Base-by-base conservation (phyloP, 352 stramenopile genomes). In the Globisporangium heterothallicum region DNA sequence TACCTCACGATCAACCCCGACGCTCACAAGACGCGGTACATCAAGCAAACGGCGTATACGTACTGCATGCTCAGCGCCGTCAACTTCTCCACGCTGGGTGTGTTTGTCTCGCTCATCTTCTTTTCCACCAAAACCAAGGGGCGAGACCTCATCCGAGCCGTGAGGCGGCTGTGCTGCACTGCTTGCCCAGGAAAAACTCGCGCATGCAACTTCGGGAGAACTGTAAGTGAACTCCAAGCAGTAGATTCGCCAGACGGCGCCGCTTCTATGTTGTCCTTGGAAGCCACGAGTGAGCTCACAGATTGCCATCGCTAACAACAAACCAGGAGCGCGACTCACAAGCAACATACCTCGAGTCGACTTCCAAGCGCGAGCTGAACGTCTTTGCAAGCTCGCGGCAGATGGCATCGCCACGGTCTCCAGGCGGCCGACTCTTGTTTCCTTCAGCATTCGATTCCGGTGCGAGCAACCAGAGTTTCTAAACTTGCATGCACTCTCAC, bases 71-170 rank as follows among this genome's bases (percentile, higher is more conserved):
- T 62, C 43, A 61, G 63, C 27, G 63, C 63, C 2, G 53, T 72
- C 36, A 68, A 64, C 42, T 72, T 72, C 22, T 53, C 63, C 24
- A 68, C 63, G 14, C 59, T 72, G 16, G 63, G 63, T 3, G 35
- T 72, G 14, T 62, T 68, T 22, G 63, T 72, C 19, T 59, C 63
- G 9, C 10, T 63, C 27, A 65, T 72, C 36, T 72, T 68, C 41
- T 68, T 64, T 48, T 61, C 48, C 19, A 63, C 59, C 12, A 59
- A 63, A n/a, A 50, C 44, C 26, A 52, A 52, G 18, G 53, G 35
- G 0, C 35, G 35, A n/a, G 53, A 53, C 9, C 35, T 62, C 13
- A 21, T 48, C 21, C 26, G 38, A n/a, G 29, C 30, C 29, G 24
- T 65, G 7, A 42, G 35, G 30, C 24, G 35, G n/a, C 19, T 54